A percentile compares a stretch with the other conserved stretches of the same genome.
These are phyloP conservation scores for Phytophthora sojae DNA, from an alignment of 352 stramenopile species.

Conservation along the genomic window DNA sequence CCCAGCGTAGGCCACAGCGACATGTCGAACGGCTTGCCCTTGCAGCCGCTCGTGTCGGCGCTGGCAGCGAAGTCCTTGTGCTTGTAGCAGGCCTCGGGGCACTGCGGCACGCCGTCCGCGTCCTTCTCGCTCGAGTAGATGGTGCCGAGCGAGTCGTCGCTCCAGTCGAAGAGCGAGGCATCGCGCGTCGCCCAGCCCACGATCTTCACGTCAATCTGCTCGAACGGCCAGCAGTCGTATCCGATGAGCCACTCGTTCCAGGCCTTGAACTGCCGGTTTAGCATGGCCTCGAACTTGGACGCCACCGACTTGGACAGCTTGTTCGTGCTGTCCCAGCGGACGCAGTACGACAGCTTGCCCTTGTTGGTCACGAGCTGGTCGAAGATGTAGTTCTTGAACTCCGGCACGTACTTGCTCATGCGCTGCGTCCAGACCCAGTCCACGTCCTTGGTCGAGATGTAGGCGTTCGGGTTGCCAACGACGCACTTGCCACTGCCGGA, in stretches of 20 bases:
- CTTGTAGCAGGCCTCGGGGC: conserved; percentile 51
- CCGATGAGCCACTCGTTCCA: conserved; percentile 40
- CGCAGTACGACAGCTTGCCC: conserved; percentile 47
- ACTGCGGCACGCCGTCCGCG: conserved; percentile 20
- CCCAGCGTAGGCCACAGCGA: conserved; percentile 54
- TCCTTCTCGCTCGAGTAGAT: conserved; percentile 36
- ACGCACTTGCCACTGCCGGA: conserved; percentile 34
- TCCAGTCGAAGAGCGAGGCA: conserved; percentile 49
- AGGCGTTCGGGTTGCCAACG: conserved; percentile 30
- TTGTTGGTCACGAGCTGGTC: conserved; percentile 52
- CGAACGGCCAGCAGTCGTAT: too few species aligned
- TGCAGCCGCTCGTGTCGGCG: conserved; percentile 46
- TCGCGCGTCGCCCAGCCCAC: conserved; percentile 48
- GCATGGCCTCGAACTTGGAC: conserved; percentile 56
- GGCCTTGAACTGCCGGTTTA: conserved; percentile 38
- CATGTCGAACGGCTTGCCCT: conserved; percentile 51
- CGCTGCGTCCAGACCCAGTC: conserved; percentile 35
- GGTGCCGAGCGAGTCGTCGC: conserved; percentile 43
- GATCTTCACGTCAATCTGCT: too few species aligned
- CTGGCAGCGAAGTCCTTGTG: conserved; percentile 41
- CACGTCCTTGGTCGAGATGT: conserved; percentile 24
- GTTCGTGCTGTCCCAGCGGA: conserved; percentile 59
- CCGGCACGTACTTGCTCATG: conserved; percentile 27
- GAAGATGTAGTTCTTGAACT: conserved; percentile 52
- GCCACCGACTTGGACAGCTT: conserved; percentile 46